A percentile compares a stretch with the other conserved stretches of the same genome.
phyloP scores from a whole-genome alignment of 1,284 basidiomycete genomes.

The Tremellales sp. region DNA sequence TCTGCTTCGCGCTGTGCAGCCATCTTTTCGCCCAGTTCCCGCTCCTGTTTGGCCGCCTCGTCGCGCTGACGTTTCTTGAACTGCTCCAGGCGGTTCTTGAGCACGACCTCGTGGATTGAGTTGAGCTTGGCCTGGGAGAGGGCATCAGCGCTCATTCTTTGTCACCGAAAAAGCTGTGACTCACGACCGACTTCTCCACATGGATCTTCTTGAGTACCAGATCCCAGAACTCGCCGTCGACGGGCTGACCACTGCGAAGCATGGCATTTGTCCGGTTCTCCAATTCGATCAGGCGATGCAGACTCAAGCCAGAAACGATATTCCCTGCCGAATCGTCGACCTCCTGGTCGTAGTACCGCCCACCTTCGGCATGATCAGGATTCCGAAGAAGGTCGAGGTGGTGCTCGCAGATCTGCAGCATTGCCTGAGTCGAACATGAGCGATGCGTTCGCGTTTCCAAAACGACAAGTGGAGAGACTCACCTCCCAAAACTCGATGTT shows the following conservation, averaged over 20 bases:
- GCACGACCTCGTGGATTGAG: constrained; percentile 88
- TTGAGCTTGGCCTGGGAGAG: constrained; percentile 74
- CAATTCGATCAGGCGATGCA: constrained; percentile 74
- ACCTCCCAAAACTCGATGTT: constrained; percentile 98
- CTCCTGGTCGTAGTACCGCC: constrained; percentile 33
- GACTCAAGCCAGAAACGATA: constrained; percentile 52
- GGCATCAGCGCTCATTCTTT: background rate
- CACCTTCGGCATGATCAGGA: constrained; percentile 43
- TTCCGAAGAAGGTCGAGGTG: constrained; percentile 71
- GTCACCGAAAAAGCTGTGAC: constrained; percentile 10
- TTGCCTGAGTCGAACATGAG: constrained; percentile 71
- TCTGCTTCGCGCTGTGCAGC: constrained; percentile 52
- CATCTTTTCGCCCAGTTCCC: constrained; percentile 77
- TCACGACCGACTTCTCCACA: constrained; percentile 97
- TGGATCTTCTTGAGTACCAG: constrained; percentile 80
- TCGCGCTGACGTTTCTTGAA: constrained; percentile 91
- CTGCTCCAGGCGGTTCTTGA: constrained; percentile 91
- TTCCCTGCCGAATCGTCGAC: constrained; percentile 36
- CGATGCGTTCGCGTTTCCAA: too few relatives aligned
- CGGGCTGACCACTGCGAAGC: constrained; percentile 82
- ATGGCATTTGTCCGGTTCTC: constrained; percentile 86
- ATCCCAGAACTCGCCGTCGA: constrained; percentile 99
- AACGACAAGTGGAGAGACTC: constrained; percentile 31
- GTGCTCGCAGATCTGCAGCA: constrained; percentile 95
- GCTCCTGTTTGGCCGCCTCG: constrained; percentile 85